Evolutionary conservation across 2,329 filamentous ascomycete species (phyloP).

Genomic region (Dryadomyces quercivorus): DNA sequence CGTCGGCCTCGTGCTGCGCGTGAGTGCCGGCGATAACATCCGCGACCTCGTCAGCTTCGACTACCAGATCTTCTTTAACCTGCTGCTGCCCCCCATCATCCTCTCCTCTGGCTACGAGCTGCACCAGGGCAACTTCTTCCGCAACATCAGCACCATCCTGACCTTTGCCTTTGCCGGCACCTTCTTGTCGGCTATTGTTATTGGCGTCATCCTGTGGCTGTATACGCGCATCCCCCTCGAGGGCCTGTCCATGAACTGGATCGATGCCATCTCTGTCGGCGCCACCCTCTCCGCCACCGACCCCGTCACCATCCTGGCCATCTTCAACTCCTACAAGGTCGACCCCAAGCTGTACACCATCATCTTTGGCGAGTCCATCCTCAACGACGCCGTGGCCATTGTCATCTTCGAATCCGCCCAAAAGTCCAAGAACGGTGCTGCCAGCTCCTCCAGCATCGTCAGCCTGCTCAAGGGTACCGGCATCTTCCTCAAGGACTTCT

Average conservation of each 20-base stretch:
- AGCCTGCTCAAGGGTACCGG: conserved; percentile 86
- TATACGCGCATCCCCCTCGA: conserved; percentile 83
- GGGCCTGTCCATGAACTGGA: conserved; percentile 75
- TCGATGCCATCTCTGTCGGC: conserved; percentile 92
- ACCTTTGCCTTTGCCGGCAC: conserved; percentile 97
- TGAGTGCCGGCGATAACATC: conserved; percentile 72
- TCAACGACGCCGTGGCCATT: conserved; percentile 97
- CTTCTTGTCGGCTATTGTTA: conserved; percentile 91
- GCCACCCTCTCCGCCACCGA: conserved; percentile 95
- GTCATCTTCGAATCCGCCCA: conserved; percentile 97
- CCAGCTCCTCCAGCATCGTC: conserved; percentile 60
- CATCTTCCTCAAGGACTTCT: conserved; percentile 92
- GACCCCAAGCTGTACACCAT: conserved; percentile 97
- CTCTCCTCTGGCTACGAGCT: conserved; percentile 93
- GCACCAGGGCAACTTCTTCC: conserved; percentile 98
- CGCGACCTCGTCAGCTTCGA: conserved; percentile 90
- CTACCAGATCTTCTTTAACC: conserved; percentile 99
- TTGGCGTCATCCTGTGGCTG: conserved; percentile 76
- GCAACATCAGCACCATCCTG: conserved; percentile 92
- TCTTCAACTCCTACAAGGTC: conserved; percentile 99
- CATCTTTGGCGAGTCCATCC: conserved; percentile 95
- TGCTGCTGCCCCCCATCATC: conserved; percentile 96
- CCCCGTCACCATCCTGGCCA: conserved; percentile 92
- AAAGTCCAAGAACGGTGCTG: conserved; percentile 68
- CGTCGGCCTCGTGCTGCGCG: conserved; percentile 75